These are phyloP conservation scores for Didymella lethalis DNA, from an alignment of 2,329 filamentous ascomycete species.

Conservation along the genomic window DNA sequence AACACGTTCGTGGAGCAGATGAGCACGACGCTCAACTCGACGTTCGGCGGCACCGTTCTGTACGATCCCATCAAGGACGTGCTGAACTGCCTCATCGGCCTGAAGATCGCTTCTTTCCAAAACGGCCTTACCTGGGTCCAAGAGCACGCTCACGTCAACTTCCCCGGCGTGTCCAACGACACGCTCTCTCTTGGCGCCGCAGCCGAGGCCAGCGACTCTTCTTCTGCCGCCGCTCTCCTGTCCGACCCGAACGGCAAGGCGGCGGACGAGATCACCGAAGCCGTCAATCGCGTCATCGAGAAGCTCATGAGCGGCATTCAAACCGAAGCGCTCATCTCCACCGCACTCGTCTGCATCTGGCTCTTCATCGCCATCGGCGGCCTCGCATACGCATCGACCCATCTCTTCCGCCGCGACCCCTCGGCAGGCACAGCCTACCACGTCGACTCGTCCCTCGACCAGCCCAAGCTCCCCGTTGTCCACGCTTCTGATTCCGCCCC, in stretches of 20 bases:
- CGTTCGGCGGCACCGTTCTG: conserved; percentile 84
- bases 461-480: conserved; percentile 28
- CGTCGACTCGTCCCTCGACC: conserved; percentile 40
- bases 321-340: conserved; percentile 81
- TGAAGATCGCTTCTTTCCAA: conserved; percentile 86
- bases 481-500: conserved; percentile 46
- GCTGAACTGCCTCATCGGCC: conserved; percentile 83
- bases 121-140: conserved; percentile 93
- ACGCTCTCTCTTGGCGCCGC: conserved; percentile 83
- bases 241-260: conserved; percentile 76
- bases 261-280: conserved; percentile 80
- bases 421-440: conserved; percentile 63
- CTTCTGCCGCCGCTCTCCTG: conserved; percentile 74
- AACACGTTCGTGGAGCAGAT: conserved; percentile 83
- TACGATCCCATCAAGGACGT: conserved; percentile 80
- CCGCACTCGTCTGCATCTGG: conserved; percentile 77
- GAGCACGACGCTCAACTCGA: conserved; percentile 73
- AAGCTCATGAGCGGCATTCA: conserved; percentile 73
- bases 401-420: conserved; percentile 68
- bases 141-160: conserved; percentile 81
- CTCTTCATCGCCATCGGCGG: conserved; percentile 79
- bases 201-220: conserved; percentile 58
- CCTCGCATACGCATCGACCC: conserved; percentile 69
- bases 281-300: conserved; percentile 73
- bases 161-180: conserved; percentile 80